Evolutionary conservation across 345 rosid genomes (phyloP).

Genomic region (Linum tenue): DNA sequence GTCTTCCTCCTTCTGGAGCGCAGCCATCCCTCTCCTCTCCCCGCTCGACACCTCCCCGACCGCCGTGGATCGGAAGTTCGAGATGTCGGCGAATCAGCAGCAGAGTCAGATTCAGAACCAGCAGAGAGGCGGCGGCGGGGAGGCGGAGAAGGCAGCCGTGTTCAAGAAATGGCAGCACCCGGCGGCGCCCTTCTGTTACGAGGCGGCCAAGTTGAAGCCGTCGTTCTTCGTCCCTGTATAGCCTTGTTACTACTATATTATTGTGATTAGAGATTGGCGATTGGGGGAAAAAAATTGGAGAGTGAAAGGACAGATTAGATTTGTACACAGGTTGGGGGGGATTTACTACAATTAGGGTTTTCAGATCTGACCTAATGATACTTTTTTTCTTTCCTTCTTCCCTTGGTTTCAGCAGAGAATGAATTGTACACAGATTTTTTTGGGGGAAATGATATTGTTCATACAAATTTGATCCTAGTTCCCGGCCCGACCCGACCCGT

Average conservation of each 20-base stretch:
- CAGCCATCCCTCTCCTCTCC: constrained; percentile 83
- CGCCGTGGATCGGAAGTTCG: constrained; percentile 17
- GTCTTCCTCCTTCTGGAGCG: constrained; percentile 43
- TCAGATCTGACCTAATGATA: background rate
- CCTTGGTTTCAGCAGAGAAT: background rate
- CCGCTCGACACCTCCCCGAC: constrained; percentile 67
- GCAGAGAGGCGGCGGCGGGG: constrained; percentile 17
- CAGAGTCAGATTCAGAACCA: constrained; percentile 7
- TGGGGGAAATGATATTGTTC: background rate
- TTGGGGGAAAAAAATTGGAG: too few relatives aligned
- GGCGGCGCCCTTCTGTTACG: constrained; percentile 67
- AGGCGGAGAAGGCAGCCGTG: constrained; percentile 30
- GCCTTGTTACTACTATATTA: background rate
- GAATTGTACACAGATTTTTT: background rate
- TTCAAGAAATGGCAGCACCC: constrained; percentile 93
- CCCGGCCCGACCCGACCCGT: too few relatives aligned
- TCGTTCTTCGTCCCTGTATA: constrained; percentile 53
- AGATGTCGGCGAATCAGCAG: constrained; percentile 21
- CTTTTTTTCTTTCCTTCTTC: background rate
- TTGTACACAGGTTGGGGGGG: background rate
- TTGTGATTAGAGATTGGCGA: too few relatives aligned
- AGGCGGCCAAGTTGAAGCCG: constrained; percentile 34
- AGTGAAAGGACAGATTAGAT: background rate
- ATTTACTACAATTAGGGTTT: background rate
- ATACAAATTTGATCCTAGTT: background rate